phyloP scores from a whole-genome alignment of 2,329 filamentous ascomycete species.

The Fusarium denticulatum region DNA sequence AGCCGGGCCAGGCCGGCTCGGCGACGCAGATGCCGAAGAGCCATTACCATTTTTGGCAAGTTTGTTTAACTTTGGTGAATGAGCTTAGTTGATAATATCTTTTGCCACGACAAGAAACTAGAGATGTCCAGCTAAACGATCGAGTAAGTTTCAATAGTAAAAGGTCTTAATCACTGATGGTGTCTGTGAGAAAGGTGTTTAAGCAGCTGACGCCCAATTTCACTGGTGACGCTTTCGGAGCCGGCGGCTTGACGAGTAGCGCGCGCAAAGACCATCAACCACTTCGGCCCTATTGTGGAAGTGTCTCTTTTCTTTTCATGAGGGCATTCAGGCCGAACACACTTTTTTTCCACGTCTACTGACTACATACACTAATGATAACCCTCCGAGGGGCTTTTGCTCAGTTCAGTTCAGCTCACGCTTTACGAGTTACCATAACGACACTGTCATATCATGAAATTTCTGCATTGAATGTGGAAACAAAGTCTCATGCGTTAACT shows the following conservation, averaged over 20 bases:
- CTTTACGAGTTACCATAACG: neutral
- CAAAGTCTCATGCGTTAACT: neutral
- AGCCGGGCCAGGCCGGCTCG: constrained; percentile 34
- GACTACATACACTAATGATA: neutral
- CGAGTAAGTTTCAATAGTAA: neutral
- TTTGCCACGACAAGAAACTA: constrained; percentile 2
- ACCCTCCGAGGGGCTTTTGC: neutral
- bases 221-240: neutral
- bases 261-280: constrained; percentile 14
- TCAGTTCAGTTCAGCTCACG: neutral
- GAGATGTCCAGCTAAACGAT: neutral
- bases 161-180: no score
- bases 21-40: constrained; percentile 18
- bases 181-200: neutral
- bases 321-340: neutral
- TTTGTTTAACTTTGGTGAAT: neutral
- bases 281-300: constrained; percentile 34
- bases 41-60: constrained; percentile 22
- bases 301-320: neutral
- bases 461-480: neutral
- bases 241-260: neutral
- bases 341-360: neutral
- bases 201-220: neutral
- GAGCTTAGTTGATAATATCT: neutral
- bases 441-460: neutral